Evolutionary conservation across 495 filamentous ascomycete genomes (phyloP), one percentile per base, ranked within the genome.

Genomic region (Parathielavia hyrcaniae): DNA sequence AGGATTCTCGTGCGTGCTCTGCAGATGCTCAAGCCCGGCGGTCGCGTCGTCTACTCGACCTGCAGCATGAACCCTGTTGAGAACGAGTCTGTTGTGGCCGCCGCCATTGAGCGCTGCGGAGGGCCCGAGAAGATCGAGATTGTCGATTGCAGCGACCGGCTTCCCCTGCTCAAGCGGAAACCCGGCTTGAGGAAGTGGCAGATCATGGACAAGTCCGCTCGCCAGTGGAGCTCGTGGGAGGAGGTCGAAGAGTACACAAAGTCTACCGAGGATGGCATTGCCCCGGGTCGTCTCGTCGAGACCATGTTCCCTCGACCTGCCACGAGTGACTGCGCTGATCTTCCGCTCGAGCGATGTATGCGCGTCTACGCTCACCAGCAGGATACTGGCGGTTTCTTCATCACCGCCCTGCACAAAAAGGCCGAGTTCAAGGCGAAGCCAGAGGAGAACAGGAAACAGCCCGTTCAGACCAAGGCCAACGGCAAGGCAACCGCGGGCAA

Each of bases 61-160:
- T 98, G 93, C 77, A 95, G 89, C 71, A 87, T 98, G 87, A 98
- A 97, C 71, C 92, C 93, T 0, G 79, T 97, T 22, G 93, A 98
- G 71, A 95, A 98, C 67, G 93, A 98, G 75, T 87, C 95, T n/a
- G 90, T 97, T 20, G 73, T 98, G 56, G 73, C 73, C 14, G 71
- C 78, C 3, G 92, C 95, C 5, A 95, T 97, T 63, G 87, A 90
- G 59, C 82, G 91, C 43, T 97, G 91, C 64, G 93, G 93, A 59
- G 93, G 93, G 10, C 67, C 82, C 2, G 79, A 81, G 23, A 95
- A 92, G 64, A 87, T 97, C 38, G 76, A 83, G 49, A 83, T 99
- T 45, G 66, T 97, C 46, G 89, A 96, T 64, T 91, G 86, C 76
- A 85, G 81, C 67, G 77, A 86, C 57, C 79, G 84, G 66, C 77